Evolutionary conservation across 2,329 filamentous ascomycete species (phyloP), one percentile per base, ranked within the genome.

Genomic region (Fusarium lyarnte): DNA sequence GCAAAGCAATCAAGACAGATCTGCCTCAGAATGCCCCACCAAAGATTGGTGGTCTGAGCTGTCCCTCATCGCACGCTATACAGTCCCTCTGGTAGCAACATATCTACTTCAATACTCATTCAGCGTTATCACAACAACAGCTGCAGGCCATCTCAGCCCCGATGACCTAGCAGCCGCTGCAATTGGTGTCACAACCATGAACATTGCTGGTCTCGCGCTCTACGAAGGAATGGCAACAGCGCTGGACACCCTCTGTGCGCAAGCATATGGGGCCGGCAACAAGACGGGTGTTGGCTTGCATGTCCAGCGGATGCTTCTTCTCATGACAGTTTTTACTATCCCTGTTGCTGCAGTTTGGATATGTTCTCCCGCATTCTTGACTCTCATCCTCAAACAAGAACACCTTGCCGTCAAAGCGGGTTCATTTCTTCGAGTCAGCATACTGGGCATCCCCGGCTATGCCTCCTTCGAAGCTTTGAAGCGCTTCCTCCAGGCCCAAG

Each of bases 71-170:
- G 36, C 58, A 8, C 57, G 55, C 25, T 72, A 70, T 19, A 86
- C 85, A 1, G 64, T 84, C 4, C 87, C 87, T 11, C 79, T 88
- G 25, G 84, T 86, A 55, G 79, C 84, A n/a, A 88, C 87, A 2
- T 88, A 87, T 67, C 76, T 88, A 2, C 80, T 89, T 9, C 86
- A 88, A 69, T 88, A 88, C 72, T 86, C 83, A 12, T 87, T 86
- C 71, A 86, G 80, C 58, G 78, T 88, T 38, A 84, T 87, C 60
- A 86, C 85, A 3, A 86, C 86, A 27, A 83, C 87, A 42, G 84
- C 86, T 2, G 86, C 85, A 0, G 87, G 87, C 2, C 86, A 86
- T 72, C 82, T 89, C 13, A 83, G 86, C 25, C 85, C 85, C 6
- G 83, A 86, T 72, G 87, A 87, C 63, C 77, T 89, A 14, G 87